A percentile compares a stretch with the other conserved stretches of the same genome.
Evolutionary conservation across 2,329 filamentous ascomycete genomes (phyloP).

Genomic region (Neonectria ditissima): DNA sequence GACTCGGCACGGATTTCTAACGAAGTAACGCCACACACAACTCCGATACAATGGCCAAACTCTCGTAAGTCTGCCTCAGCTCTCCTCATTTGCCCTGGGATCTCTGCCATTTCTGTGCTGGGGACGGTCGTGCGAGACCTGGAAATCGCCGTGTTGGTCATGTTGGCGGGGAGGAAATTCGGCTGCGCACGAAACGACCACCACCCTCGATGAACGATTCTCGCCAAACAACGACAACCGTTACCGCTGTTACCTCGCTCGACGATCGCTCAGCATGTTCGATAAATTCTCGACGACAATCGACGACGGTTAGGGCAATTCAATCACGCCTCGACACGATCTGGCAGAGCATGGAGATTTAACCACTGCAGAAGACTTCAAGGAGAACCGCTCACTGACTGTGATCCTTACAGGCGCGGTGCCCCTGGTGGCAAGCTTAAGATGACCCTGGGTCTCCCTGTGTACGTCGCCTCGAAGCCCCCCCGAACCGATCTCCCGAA

Average conservation of each 20-base stretch:
- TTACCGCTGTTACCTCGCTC: not conserved
- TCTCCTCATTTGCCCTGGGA: slow-evolving; percentile 22
- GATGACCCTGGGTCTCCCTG: slow-evolving; percentile 99
- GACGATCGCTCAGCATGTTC: not conserved
- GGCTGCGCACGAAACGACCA: slow-evolving; percentile 27
- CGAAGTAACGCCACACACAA: slow-evolving; percentile 57
- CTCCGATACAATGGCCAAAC: slow-evolving; percentile 71
- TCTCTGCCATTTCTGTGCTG: slow-evolving; percentile 35
- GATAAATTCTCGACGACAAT: slow-evolving; percentile 2
- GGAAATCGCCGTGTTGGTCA: slow-evolving; percentile 8
- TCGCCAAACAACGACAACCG: slow-evolving; percentile 8
- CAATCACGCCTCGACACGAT: slow-evolving; percentile 11
- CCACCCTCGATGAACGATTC: slow-evolving; percentile 10
- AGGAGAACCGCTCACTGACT: slow-evolving; percentile 48
- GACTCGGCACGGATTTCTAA: slow-evolving; percentile 52
- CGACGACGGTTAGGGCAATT: slow-evolving; percentile 5
- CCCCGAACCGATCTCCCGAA: slow-evolving; percentile 21
- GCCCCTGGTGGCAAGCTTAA: slow-evolving; percentile 99
- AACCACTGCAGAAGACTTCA: slow-evolving; percentile 12
- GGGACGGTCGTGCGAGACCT: slow-evolving; percentile 14
- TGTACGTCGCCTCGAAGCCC: slow-evolving; percentile 72
- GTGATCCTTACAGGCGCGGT: slow-evolving; percentile 72
- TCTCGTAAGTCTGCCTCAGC: slow-evolving; percentile 64
- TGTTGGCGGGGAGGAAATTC: slow-evolving; percentile 27
- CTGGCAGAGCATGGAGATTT: slow-evolving; percentile 38